phyloP scores from a whole-genome alignment of 495 filamentous ascomycete species.

The Penicillium crystallinum region DNA sequence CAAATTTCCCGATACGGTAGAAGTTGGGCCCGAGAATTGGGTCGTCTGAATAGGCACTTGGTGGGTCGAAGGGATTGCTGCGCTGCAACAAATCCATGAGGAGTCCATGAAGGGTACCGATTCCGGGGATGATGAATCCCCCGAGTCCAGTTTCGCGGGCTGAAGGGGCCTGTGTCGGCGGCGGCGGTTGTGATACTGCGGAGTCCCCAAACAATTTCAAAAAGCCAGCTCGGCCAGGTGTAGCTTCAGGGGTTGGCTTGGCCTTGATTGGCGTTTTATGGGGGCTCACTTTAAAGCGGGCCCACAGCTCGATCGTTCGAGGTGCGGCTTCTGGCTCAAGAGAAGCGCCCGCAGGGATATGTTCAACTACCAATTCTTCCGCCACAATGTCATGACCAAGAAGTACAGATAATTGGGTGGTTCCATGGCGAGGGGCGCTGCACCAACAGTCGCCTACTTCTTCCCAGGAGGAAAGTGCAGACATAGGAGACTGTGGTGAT shows the following conservation, averaged over 20 bases:
- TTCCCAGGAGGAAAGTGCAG: constrained; percentile 37
- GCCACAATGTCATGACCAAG: constrained; percentile 37
- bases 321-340: constrained; percentile 35
- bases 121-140: constrained; percentile 8
- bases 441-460: constrained; percentile 49
- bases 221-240: neutral
- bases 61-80: constrained; percentile 23
- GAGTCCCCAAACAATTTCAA: neutral
- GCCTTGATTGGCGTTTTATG: neutral
- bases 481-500: constrained; percentile 17
- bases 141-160: constrained; percentile 13
- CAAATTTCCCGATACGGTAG: constrained; percentile 43
- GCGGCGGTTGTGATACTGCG: neutral
- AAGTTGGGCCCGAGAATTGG: constrained; percentile 27
- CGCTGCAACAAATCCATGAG: constrained; percentile 30
- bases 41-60: constrained; percentile 33
- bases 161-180: constrained; percentile 3
- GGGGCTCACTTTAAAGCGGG: constrained; percentile 22
- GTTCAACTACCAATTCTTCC: constrained; percentile 45
- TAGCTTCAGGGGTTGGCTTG: neutral
- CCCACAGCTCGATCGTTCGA: constrained; percentile 45
- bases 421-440: constrained; percentile 29
- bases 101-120: constrained; percentile 24
- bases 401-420: constrained; percentile 35
- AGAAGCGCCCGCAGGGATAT: constrained; percentile 34